Base-by-base conservation (phyloP, 2,329 filamentous ascomycete species). In the Neonectria magnoliae region DNA sequence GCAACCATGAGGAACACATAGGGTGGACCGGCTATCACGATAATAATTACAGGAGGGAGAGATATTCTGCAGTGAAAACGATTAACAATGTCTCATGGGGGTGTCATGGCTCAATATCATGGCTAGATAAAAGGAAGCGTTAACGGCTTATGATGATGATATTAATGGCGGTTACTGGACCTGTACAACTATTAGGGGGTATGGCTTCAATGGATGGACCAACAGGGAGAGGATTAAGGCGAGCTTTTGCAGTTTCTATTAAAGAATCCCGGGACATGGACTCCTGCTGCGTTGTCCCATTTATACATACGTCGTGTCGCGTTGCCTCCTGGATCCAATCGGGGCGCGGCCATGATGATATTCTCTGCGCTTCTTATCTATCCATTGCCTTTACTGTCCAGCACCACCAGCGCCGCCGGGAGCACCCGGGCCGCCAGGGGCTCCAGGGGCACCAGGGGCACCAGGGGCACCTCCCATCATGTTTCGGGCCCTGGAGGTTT, bases 401-500 rank as follows among this genome's bases (percentile, higher is more conserved):
- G 73, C 66, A 59, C 76, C 36, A 22, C 73, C 75, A 52, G 70
- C 66, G 55, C 73, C 76, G 25, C 74, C 72, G 31, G 68, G 65
- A n/a, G 71, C 73, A 51, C 68, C 76, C 3, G 38, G n/a, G 42
- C 55, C 27, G 22, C 72, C 75, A 52, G 70, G 67, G 52, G 73
- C 76, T 25, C 73, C 72, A 38, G 68, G 63, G n/a, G 70, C 73
- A 51, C 68, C 72, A 38, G 68, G 63, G n/a, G 70, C 73, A 51
- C 68, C 76, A 33, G 48, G 48, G 47, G 75, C 77, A 18, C 80
- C 79, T 18, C 81, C 82, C 81, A 84, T 83, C 81, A 84, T 81
- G 64, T 78, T 80, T 25, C 81, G 78, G 13, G 82, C 82, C 81
- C 82, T 84, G 16, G 9, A 9, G 11, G n/a, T 25, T 67, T 59